These are phyloP conservation scores for Uronychia setigera DNA, from an alignment of 73 alveolate genomes.

Conservation along the genomic window DNA sequence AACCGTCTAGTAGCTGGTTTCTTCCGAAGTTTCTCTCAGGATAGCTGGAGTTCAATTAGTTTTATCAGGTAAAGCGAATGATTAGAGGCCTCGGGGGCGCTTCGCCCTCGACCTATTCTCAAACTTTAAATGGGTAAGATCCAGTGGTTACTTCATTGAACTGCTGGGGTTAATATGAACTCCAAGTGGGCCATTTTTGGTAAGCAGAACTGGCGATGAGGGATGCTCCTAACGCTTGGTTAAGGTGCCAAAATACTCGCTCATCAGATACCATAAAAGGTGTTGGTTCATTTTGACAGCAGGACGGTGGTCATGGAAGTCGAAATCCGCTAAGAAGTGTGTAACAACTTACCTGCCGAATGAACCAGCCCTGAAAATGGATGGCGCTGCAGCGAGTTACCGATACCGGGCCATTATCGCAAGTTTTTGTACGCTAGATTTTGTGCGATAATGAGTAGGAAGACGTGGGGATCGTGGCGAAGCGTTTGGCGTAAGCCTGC, in stretches of 20 bases:
- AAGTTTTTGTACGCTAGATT: too few species aligned
- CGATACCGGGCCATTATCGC: slow-evolving; percentile 94
- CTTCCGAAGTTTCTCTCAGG: slow-evolving; percentile 99
- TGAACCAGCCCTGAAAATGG: slow-evolving; percentile 41
- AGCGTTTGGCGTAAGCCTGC: slow-evolving; percentile 98
- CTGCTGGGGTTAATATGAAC: background rate
- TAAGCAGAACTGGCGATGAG: slow-evolving; percentile 99
- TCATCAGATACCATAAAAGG: slow-evolving; percentile 96
- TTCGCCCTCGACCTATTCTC: slow-evolving; percentile 95
- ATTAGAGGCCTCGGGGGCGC: slow-evolving; percentile 94
- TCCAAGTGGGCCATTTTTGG: slow-evolving; percentile 98
- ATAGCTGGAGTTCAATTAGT: slow-evolving; percentile 88
- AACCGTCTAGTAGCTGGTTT: slow-evolving; percentile 99
- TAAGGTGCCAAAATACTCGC: slow-evolving; percentile 94
- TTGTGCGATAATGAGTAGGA: slow-evolving; percentile 92
- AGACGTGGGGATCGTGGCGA: slow-evolving; percentile 96
- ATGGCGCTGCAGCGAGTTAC: slow-evolving; percentile 88
- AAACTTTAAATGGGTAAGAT: slow-evolving; percentile 72
- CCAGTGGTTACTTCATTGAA: slow-evolving; percentile 35
- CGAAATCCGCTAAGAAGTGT: slow-evolving; percentile 98
- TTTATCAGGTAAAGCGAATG: slow-evolving; percentile 93
- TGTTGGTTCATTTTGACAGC: slow-evolving; percentile 94
- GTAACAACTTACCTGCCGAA: slow-evolving; percentile 97
- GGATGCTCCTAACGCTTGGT: slow-evolving; percentile 97
- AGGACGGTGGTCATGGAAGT: slow-evolving; percentile 98